Percentiles rank a stretch among this genome's conserved stretches.
Conservation (phyloP, 2,329 filamentous ascomycete genomes). For the Pleomassaria siparia region DNA sequence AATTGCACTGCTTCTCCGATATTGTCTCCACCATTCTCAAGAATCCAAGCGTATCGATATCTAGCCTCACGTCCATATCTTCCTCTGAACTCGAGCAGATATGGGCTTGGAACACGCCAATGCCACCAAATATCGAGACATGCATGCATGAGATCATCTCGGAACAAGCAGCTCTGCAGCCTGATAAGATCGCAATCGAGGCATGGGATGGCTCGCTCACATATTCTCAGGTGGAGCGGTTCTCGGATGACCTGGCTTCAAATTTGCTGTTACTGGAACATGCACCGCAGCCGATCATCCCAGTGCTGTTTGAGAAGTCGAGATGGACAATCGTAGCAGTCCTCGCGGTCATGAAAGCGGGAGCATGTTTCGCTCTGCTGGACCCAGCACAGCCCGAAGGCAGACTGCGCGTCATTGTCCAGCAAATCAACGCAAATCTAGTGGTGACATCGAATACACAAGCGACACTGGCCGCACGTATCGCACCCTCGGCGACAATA, state of each 20-base stretch:
- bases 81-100: constrained; percentile 48
- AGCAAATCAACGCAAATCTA: constrained; percentile 31
- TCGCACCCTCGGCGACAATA: constrained; percentile 33
- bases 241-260: constrained; percentile 33
- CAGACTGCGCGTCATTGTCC: constrained; percentile 31
- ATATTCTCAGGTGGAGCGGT: constrained; percentile 38
- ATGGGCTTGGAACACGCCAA: constrained; percentile 51
- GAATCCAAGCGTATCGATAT: constrained; percentile 15
- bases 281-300: constrained; percentile 34
- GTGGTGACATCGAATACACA: constrained; percentile 35
- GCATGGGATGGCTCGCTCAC: constrained; percentile 43
- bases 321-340: constrained; percentile 43
- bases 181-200: constrained; percentile 41
- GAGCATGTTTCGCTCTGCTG: constrained; percentile 39
- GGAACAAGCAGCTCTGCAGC: constrained; percentile 37
- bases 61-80: constrained; percentile 20
- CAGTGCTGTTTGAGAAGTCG: constrained; percentile 45
- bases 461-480: constrained; percentile 27
- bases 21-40: constrained; percentile 41
- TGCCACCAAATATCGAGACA: constrained; percentile 47
- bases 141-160: constrained; percentile 54
- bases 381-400: constrained; percentile 41
- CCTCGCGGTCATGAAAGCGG: constrained; percentile 44
- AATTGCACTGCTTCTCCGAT: constrained; percentile 47
- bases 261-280: constrained; percentile 27